Conservation (phyloP, 192 early-diverging fungal genomes). For the Linnemannia hyalina region DNA sequence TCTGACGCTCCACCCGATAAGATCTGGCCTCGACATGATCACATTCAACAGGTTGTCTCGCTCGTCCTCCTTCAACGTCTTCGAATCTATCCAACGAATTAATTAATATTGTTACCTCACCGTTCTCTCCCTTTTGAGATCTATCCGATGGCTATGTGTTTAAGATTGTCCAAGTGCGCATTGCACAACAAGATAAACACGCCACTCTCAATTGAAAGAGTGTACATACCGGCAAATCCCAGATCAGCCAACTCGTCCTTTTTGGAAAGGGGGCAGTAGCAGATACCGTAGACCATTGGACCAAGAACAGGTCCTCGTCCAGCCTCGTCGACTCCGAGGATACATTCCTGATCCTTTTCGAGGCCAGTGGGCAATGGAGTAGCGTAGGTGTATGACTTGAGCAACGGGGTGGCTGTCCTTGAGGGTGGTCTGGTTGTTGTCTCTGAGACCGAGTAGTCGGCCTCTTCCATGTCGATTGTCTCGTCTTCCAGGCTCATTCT, state of each 20-base stretch:
- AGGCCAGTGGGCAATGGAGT: conserved; percentile 40
- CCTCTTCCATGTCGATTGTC: conserved; percentile 42
- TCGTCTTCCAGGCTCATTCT: conserved; percentile 37
- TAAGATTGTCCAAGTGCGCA: neutral
- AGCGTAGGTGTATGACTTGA: conserved; percentile 60
- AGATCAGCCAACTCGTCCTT: conserved; percentile 74
- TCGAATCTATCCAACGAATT: conserved; percentile 81
- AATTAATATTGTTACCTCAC: neutral
- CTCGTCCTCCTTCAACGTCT: conserved; percentile 84
- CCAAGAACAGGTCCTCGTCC: conserved; percentile 94
- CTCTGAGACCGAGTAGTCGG: conserved; percentile 3
- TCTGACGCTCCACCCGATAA: conserved; percentile 88
- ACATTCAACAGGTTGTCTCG: conserved; percentile 78
- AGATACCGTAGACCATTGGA: conserved; percentile 98
- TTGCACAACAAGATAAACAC: neutral
- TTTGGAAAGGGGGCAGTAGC: conserved; percentile 78
- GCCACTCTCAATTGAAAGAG: neutral
- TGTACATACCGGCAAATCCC: conserved; percentile 83
- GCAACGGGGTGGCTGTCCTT: conserved; percentile 33
- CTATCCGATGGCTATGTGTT: neutral
- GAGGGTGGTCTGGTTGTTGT: conserved; percentile 24
- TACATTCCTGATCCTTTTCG: conserved; percentile 64
- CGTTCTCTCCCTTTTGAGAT: conserved; percentile 3
- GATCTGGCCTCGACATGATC: conserved; percentile 67
- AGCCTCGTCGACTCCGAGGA: conserved; percentile 97